phyloP scores from a whole-genome alignment of 208 protist genomes.

The Crithidia fasciculata region DNA sequence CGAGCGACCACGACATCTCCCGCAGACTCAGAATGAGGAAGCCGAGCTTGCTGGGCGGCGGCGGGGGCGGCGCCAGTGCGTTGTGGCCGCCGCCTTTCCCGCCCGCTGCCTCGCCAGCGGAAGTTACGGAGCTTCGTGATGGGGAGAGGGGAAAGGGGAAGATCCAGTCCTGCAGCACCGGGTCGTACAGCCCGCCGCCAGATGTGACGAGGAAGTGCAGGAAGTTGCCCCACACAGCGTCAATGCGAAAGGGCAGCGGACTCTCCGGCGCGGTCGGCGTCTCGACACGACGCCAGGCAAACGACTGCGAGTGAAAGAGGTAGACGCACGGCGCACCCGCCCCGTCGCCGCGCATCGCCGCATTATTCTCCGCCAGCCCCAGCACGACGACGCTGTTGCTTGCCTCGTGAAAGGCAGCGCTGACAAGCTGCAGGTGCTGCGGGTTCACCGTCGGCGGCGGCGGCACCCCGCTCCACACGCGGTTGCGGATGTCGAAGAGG shows the following conservation, averaged over 20 bases:
- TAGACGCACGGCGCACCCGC: constrained; percentile 50
- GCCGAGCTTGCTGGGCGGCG: constrained; percentile 44
- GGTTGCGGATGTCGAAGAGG: constrained; percentile 81
- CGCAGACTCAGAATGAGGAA: constrained; percentile 73
- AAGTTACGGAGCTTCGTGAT: background rate
- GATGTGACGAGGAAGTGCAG: constrained; percentile 60
- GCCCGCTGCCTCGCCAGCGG: no score
- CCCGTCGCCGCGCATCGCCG: background rate
- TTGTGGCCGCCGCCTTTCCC: background rate
- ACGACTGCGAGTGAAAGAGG: constrained; percentile 75
- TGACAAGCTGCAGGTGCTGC: constrained; percentile 79
- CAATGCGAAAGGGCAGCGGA: constrained; percentile 83
- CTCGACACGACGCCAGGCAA: constrained; percentile 67
- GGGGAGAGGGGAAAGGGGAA: constrained; percentile 56
- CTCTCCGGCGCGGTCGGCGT: constrained; percentile 69
- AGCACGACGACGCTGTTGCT: constrained; percentile 65
- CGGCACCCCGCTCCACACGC: constrained; percentile 79
- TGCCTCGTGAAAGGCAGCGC: constrained; percentile 48
- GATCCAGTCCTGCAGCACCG: constrained; percentile 62
- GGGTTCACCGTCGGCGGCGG: constrained; percentile 66
- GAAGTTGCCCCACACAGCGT: constrained; percentile 70
- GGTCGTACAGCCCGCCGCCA: constrained; percentile 71
- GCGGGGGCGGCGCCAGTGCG: constrained; percentile 2
- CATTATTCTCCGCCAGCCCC: constrained; percentile 50
- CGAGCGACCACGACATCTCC: constrained; percentile 82